Percentiles rank a stretch among this genome's conserved stretches.
Evolutionary conservation across 495 filamentous ascomycete genomes (phyloP).

Genomic region (Lepidopterella palustris): DNA sequence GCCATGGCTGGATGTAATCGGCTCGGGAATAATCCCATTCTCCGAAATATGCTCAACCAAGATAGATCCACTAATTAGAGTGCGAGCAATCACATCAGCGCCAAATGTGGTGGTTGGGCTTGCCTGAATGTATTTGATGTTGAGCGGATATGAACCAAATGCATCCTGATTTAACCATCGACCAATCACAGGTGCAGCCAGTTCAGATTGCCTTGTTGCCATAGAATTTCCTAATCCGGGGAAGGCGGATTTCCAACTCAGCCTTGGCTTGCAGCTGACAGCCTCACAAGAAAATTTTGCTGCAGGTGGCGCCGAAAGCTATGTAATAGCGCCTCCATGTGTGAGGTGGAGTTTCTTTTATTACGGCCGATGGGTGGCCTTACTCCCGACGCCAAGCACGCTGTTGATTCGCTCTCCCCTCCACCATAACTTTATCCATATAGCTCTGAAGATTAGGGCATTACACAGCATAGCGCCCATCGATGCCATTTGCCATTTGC

Average conservation of each 20-base stretch:
- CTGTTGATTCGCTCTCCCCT: not conserved
- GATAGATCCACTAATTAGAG: not conserved
- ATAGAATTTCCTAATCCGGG: not conserved
- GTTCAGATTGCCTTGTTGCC: not conserved
- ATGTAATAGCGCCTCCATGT: not conserved
- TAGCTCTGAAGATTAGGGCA: not conserved
- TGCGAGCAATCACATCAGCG: not conserved
- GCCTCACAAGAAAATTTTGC: not conserved
- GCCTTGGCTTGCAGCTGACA: not conserved
- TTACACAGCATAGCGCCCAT: not conserved
- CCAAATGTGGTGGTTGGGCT: not conserved
- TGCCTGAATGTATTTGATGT: not conserved
- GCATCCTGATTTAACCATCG: not conserved
- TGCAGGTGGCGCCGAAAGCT: not conserved
- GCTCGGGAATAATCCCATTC: not conserved
- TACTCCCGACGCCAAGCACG: not conserved
- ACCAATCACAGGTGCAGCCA: not conserved
- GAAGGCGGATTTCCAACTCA: not conserved
- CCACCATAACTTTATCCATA: not conserved
- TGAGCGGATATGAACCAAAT: not conserved
- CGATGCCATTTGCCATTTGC: not conserved
- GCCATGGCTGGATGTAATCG: not conserved
- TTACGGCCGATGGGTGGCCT: not conserved
- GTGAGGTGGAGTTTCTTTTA: not conserved
- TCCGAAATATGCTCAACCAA: not conserved